phyloP scores from a whole-genome alignment of 768 basidiomycete species.

The Kwoniella sp. region DNA sequence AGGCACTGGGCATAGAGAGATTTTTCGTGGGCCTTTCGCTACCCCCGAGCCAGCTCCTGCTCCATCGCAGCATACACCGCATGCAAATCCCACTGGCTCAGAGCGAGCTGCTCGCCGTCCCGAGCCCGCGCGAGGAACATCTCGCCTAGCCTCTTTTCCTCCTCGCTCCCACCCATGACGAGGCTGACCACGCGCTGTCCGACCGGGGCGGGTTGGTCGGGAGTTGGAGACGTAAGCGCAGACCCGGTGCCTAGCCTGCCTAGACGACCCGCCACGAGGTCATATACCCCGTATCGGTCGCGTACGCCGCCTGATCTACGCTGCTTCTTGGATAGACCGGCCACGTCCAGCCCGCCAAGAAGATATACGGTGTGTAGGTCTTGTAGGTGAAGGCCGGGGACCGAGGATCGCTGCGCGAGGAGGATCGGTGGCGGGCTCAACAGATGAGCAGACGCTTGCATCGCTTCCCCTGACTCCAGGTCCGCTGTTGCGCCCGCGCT shows the following conservation, averaged over 20 bases:
- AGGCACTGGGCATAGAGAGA: too few species aligned
- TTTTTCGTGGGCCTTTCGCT: too few species aligned
- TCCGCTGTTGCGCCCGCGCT: neutral
- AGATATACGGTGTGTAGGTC: slow-evolving; percentile 21
- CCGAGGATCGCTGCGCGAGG: slow-evolving; percentile 6
- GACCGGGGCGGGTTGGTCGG: neutral
- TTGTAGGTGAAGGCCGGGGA: slow-evolving; percentile 13
- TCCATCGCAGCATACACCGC: neutral
- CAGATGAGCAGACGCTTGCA: too few species aligned
- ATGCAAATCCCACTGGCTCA: slow-evolving; percentile 7
- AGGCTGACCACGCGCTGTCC: slow-evolving; percentile 14
- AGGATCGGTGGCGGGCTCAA: slow-evolving; percentile 12
- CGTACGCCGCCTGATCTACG: slow-evolving; percentile 2
- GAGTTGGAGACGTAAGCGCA: neutral
- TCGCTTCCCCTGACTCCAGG: neutral
- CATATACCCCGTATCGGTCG: slow-evolving; percentile 9
- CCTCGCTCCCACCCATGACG: slow-evolving; percentile 15
- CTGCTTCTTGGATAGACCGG: slow-evolving; percentile 5
- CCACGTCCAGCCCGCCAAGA: slow-evolving; percentile 13
- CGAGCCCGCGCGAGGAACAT: slow-evolving; percentile 1
- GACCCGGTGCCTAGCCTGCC: slow-evolving; percentile 12
- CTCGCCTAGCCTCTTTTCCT: slow-evolving; percentile 15
- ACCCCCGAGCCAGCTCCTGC: neutral
- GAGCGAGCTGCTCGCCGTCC: neutral
- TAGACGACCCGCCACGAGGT: slow-evolving; percentile 12